phyloP scores from a whole-genome alignment of 2,329 filamentous ascomycete species.

The Monosporascus cannonballus region DNA sequence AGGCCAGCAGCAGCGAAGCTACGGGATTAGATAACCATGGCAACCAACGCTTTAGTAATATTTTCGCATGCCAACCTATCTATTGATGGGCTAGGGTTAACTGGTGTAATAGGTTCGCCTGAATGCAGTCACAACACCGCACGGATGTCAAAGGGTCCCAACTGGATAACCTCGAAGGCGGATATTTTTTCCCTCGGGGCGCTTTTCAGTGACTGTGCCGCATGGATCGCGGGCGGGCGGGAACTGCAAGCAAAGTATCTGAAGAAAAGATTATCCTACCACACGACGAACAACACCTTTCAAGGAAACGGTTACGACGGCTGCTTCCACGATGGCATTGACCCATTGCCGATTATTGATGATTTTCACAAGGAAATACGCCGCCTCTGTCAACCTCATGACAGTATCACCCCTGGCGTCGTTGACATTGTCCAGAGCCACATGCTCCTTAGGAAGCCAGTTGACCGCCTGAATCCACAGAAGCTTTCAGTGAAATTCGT shows the following conservation, averaged over 20 bases:
- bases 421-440: constrained; percentile 10
- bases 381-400: constrained; percentile 4
- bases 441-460: constrained; percentile 7
- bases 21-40: constrained; percentile 8
- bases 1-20: constrained; percentile 3
- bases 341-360: constrained; percentile 1
- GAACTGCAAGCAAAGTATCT: constrained; percentile 4
- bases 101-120: constrained; percentile 4
- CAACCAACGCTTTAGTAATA: constrained; percentile 9
- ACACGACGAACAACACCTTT: constrained; percentile 2
- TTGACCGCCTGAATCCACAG: constrained; percentile 5
- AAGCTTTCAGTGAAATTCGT: constrained; percentile 4
- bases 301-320: constrained; percentile 5
- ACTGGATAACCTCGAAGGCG: constrained; percentile 6
- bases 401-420: constrained; percentile 8
- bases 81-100: not conserved
- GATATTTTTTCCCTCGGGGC: constrained; percentile 14
- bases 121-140: constrained; percentile 7
- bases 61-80: not conserved
- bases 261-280: constrained; percentile 3
- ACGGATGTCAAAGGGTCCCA: constrained; percentile 3
- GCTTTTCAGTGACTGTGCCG: constrained; percentile 9
- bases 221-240: constrained; percentile 9
- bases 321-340: constrained; percentile 11
- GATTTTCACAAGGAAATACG: constrained; percentile 9